Conservation (phyloP, 441 rosid genomes). For the Adansonia grandidieri region DNA sequence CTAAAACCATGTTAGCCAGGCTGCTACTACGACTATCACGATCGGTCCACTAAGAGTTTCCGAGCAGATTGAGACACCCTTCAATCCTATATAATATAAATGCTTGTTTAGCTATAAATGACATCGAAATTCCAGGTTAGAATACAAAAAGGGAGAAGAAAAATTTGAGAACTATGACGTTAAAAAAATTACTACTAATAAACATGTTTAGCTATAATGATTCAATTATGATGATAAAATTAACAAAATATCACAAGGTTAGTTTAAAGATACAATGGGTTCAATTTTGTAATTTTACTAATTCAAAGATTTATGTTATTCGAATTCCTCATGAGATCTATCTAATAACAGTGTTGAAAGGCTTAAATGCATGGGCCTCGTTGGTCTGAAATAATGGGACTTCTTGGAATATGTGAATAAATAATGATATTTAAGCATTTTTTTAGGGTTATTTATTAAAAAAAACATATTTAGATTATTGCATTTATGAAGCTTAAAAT, state of each 20-base stretch:
- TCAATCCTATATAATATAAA: background rate
- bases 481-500: background rate
- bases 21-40: background rate
- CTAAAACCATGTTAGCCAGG: background rate
- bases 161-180: background rate
- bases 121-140: background rate
- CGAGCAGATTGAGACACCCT: background rate
- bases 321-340: no score
- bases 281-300: background rate
- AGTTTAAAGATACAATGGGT: background rate
- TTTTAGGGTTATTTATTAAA: background rate
- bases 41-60: background rate
- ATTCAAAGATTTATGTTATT: background rate
- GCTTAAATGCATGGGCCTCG: background rate
- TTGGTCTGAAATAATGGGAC: background rate
- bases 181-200: background rate
- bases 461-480: background rate
- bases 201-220: background rate
- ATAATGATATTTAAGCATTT: background rate
- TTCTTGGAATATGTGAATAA: background rate
- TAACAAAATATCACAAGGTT: conserved; percentile 1
- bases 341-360: background rate
- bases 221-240: background rate
- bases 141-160: background rate
- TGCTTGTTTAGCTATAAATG: background rate